Conservation (phyloP, 441 rosid genomes). For the Gossypium lobatum region DNA sequence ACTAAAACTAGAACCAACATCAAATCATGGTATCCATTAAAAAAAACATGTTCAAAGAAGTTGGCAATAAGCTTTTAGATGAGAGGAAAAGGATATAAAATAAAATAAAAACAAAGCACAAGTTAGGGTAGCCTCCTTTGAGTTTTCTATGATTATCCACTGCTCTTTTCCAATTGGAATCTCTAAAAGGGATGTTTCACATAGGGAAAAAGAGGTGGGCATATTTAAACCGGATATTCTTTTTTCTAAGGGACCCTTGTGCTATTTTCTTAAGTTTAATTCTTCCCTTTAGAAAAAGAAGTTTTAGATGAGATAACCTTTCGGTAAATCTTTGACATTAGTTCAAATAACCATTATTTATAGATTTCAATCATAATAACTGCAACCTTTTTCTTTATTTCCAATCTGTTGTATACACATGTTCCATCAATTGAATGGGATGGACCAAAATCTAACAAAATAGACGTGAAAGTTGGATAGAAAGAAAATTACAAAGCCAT, state of each 20-base stretch:
- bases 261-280: background rate
- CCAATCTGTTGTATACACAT: conserved; percentile 6
- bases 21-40: conserved; percentile 11
- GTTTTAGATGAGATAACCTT: conserved; percentile 24
- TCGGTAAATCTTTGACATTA: conserved; percentile 20
- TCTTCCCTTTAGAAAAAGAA: background rate
- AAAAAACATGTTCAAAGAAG: conserved; percentile 19
- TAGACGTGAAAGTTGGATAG: conserved; percentile 27
- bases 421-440: conserved; percentile 21
- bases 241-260: background rate
- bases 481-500: conserved; percentile 15
- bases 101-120: background rate
- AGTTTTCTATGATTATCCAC: conserved; percentile 1
- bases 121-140: background rate
- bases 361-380: background rate
- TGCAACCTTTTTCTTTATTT: background rate
- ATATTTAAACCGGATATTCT: background rate
- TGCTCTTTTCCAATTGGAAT: background rate
- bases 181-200: conserved; percentile 20
- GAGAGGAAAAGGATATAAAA: background rate
- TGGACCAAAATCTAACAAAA: conserved; percentile 16
- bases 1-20: background rate
- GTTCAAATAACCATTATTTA: too few relatives aligned
- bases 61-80: conserved; percentile 4
- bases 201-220: background rate